Evolutionary conservation across 768 basidiomycete species (phyloP).

Genomic region (Candolleomyces eurysporus): DNA sequence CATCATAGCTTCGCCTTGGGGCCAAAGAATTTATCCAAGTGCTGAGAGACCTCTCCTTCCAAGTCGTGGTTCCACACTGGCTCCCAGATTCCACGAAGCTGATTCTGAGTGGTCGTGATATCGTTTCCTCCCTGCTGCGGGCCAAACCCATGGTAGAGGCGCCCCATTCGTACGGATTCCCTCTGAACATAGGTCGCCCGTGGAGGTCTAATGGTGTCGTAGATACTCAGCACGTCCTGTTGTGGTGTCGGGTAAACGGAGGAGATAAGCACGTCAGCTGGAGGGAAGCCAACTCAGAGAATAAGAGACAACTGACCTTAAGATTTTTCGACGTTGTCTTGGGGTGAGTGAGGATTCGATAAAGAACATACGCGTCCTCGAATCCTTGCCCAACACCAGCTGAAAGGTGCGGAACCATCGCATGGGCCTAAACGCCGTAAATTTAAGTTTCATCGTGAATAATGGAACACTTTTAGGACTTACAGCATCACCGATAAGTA

Average conservation of each 20-base stretch:
- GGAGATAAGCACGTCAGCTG: neutral
- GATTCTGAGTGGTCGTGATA: slow-evolving; percentile 27
- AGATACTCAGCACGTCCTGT: slow-evolving; percentile 46
- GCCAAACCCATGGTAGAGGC: slow-evolving; percentile 42
- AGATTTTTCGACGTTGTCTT: slow-evolving; percentile 37
- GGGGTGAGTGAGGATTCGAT: slow-evolving; percentile 43
- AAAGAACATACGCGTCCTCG: slow-evolving; percentile 51
- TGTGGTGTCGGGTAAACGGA: neutral
- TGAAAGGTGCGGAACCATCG: slow-evolving; percentile 57
- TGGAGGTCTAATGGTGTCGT: slow-evolving; percentile 42
- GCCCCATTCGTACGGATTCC: slow-evolving; percentile 39
- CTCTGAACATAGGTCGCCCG: slow-evolving; percentile 50
- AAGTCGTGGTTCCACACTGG: slow-evolving; percentile 51
- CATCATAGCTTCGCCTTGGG: neutral
- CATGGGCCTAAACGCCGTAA: slow-evolving; percentile 43
- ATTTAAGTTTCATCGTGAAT: neutral
- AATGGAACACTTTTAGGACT: slow-evolving; percentile 12
- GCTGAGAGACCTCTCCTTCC: slow-evolving; percentile 34
- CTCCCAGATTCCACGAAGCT: slow-evolving; percentile 40
- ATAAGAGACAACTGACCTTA: slow-evolving; percentile 28
- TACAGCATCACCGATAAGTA: slow-evolving; percentile 54
- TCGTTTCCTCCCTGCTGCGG: slow-evolving; percentile 24
- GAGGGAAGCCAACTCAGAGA: neutral
- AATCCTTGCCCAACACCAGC: slow-evolving; percentile 60
- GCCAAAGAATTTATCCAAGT: slow-evolving; percentile 19